Evolutionary conservation across 176 grass and related monocot genomes (phyloP).

Genomic region (Juncus inflexus): DNA sequence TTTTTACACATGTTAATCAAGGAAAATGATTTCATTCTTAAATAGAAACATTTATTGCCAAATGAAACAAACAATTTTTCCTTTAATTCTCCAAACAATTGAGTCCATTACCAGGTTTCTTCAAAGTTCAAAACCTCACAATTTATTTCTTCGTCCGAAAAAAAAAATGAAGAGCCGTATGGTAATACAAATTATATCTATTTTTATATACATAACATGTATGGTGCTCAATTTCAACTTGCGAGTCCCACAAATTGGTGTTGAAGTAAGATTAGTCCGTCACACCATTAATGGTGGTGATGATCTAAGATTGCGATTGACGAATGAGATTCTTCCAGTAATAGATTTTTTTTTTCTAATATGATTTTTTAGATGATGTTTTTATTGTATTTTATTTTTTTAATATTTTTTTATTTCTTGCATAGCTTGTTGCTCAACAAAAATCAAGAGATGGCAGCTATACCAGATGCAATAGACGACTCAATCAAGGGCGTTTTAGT

Average conservation of each 20-base stretch:
- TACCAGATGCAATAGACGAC: neutral
- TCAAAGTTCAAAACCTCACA: too few species aligned
- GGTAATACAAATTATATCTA: neutral
- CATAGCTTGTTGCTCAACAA: too few species aligned
- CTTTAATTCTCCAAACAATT: too few species aligned
- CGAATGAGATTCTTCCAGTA: neutral
- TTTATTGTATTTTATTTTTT: neutral
- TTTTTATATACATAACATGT: neutral
- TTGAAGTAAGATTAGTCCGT: neutral
- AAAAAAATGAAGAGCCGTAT: neutral
- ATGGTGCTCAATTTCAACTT: constrained; percentile 1
- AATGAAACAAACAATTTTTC: too few species aligned
- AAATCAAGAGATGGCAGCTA: neutral
- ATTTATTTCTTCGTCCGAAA: neutral
- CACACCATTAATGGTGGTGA: neutral
- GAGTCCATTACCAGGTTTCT: too few species aligned
- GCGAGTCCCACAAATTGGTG: neutral
- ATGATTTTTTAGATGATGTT: neutral
- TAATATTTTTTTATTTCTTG: too few species aligned
- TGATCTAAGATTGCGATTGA: neutral
- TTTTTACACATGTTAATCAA: too few species aligned
- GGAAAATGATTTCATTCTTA: too few species aligned
- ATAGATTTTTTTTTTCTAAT: neutral
- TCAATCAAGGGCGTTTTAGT: constrained; percentile 5
- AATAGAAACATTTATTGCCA: too few species aligned